Evolutionary conservation across 2,329 filamentous ascomycete genomes (phyloP), one percentile per base, ranked within the genome.

Genomic region (Nemania sp.): DNA sequence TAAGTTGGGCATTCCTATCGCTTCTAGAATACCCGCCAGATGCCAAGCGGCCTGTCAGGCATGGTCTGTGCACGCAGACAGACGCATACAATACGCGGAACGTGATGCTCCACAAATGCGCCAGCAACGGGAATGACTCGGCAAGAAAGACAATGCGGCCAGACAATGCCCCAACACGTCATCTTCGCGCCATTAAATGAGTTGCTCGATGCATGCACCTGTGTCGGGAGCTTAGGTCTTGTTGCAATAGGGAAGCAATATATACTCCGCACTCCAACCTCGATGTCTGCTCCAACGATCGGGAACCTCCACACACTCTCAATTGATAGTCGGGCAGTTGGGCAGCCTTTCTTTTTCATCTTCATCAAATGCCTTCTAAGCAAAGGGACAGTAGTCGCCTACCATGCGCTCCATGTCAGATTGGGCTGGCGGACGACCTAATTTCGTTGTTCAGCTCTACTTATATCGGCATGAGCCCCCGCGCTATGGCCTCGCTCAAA

Each of bases 241-340:
- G 37, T 41, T 39, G 40, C 33, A 42, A 33, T 30, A 46, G 22
- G 17, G 22, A 31, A 45, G 41, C n/a, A 30, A 50, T 52, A 39
- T 44, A 28, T 37, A 48, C 53, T 53, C 53, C 49, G 46, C 56
- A 58, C 47, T 46, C 46, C 49, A 56, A 56, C 53, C n/a, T 44
- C 19, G n/a, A 42, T 19, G 11, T 28, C n/a, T 52, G 44, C 45
- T 56, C 41, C 49, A 53, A 52, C 22, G 24, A 31, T 26, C 33
- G 43, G 39, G 36, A 49, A 31, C n/a, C 28, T 52, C 42, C 36
- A 22, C 36, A 36, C 23, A 24, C 20, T 43, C 37, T 33, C 9
- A 6, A 34, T 15, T 15, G n/a, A n/a, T n/a, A n/a, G n/a, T n/a
- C n/a, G n/a, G n/a, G n/a, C n/a, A n/a, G n/a, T n/a, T n/a, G n/a